These are phyloP conservation scores for Luffa acutangula DNA, from an alignment of 306 rosid genomes.

Conservation along the genomic window DNA sequence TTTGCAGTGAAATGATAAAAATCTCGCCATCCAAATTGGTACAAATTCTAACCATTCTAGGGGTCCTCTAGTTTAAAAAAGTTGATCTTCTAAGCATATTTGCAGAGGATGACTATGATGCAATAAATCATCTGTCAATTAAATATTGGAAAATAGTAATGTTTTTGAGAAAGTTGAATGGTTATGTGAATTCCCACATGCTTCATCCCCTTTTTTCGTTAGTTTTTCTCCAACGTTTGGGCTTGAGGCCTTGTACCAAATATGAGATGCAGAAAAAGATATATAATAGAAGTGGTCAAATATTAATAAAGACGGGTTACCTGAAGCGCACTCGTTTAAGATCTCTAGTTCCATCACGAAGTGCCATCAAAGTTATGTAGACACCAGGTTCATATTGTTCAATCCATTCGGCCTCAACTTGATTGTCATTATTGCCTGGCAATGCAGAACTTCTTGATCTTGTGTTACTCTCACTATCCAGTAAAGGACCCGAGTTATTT, in stretches of 20 bases:
- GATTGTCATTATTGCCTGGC: constrained; percentile 31
- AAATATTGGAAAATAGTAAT: not conserved
- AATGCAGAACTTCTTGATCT: constrained; percentile 34
- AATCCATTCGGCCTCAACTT: constrained; percentile 75
- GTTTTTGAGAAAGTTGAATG: not conserved
- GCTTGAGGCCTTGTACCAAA: not conserved
- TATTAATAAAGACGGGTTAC: constrained; percentile 21
- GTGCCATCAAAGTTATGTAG: constrained; percentile 68
- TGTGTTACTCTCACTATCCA: constrained; percentile 56
- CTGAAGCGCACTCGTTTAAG: constrained; percentile 98
- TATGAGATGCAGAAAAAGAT: not conserved
- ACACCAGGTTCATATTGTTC: constrained; percentile 96
- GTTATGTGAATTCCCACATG: not conserved
- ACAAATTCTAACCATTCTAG: not conserved
- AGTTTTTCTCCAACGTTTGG: not conserved
- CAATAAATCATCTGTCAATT: not conserved
- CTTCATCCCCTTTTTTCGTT: not conserved
- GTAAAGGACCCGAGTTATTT: constrained; percentile 49
- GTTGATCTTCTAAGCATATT: not conserved
- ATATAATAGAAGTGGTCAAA: not conserved
- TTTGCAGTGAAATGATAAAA: not conserved
- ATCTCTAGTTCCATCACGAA: constrained; percentile 74
- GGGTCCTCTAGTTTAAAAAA: not conserved
- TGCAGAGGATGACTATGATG: not conserved
- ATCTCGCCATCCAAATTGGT: not conserved